phyloP scores from a whole-genome alignment of 306 rosid species.

The Clitoria ternatea region DNA sequence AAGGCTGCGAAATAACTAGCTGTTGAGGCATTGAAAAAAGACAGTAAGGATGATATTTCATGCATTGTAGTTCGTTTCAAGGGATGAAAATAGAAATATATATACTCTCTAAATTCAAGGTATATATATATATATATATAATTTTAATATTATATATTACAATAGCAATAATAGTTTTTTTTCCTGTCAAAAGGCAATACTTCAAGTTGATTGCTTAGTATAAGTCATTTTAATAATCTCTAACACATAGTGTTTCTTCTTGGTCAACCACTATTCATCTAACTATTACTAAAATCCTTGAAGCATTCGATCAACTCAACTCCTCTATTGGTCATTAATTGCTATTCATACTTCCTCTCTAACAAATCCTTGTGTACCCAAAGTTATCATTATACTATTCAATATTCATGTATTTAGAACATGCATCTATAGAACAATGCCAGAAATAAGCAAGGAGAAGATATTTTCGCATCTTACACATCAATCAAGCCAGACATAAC shows the following conservation, averaged over 20 bases:
- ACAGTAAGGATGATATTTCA: slow-evolving; percentile 86
- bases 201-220: too few relatives aligned
- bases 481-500: slow-evolving; percentile 95
- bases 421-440: slow-evolving; percentile 5
- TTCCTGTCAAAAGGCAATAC: too few relatives aligned
- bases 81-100: slow-evolving; percentile 34
- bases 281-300: too few relatives aligned
- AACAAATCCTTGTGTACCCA: neutral
- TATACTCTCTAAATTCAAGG: slow-evolving; percentile 20
- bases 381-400: neutral
- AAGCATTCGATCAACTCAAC: too few relatives aligned
- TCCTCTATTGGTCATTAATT: too few relatives aligned
- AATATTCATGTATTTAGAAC: neutral
- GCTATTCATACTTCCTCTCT: neutral
- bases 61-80: slow-evolving; percentile 82
- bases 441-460: neutral
- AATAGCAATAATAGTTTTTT: too few relatives aligned
- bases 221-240: too few relatives aligned
- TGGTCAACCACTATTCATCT: too few relatives aligned
- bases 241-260: too few relatives aligned
- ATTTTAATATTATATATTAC: too few relatives aligned
- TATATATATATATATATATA: too few relatives aligned
- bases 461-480: slow-evolving; percentile 49
- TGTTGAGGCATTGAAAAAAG: slow-evolving; percentile 65
- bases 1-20: slow-evolving; percentile 68